phyloP scores from a whole-genome alignment of 805 yeast genomes.

The Ogataea glucozyma region DNA sequence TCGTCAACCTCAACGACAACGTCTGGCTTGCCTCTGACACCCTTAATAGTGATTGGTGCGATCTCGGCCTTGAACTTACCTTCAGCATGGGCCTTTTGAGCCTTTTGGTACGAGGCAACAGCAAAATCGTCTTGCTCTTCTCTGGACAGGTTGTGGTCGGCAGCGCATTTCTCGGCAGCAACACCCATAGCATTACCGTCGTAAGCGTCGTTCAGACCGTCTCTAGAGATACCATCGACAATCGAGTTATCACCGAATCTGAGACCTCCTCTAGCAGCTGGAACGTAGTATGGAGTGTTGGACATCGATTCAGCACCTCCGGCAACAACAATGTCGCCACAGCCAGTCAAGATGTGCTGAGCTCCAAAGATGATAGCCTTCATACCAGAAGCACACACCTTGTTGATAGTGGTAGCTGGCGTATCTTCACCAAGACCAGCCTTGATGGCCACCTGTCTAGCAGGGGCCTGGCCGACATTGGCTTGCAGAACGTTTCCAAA shows the following conservation, averaged over 20 bases:
- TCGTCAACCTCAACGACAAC: constrained; percentile 73
- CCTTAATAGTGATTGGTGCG: constrained; percentile 85
- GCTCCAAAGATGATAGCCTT: constrained; percentile 90
- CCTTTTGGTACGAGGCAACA: constrained; percentile 78
- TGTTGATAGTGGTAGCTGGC: constrained; percentile 89
- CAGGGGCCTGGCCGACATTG: constrained; percentile 95
- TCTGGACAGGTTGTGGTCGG: constrained; percentile 73
- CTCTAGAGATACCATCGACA: constrained; percentile 89
- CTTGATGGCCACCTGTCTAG: constrained; percentile 92
- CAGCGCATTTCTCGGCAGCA: constrained; percentile 95
- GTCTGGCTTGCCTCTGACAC: constrained; percentile 89
- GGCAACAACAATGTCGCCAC: constrained; percentile 89
- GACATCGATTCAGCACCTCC: constrained; percentile 99
- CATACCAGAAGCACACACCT: constrained; percentile 96
- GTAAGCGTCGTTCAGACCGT: constrained; percentile 93
- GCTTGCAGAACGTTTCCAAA: constrained; percentile 94
- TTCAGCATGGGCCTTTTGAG: constrained; percentile 72
- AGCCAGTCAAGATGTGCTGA: constrained; percentile 84
- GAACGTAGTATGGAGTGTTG: constrained; percentile 89
- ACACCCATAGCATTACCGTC: constrained; percentile 91
- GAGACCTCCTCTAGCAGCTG: constrained; percentile 82
- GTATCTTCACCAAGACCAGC: constrained; percentile 82
- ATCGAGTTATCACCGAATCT: constrained; percentile 81
- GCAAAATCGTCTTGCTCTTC: constrained; percentile 91
- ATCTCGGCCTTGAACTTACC: constrained; percentile 86